Conservation (phyloP, 1,139 yeast species). For the Geotrichum histeridarum region DNA sequence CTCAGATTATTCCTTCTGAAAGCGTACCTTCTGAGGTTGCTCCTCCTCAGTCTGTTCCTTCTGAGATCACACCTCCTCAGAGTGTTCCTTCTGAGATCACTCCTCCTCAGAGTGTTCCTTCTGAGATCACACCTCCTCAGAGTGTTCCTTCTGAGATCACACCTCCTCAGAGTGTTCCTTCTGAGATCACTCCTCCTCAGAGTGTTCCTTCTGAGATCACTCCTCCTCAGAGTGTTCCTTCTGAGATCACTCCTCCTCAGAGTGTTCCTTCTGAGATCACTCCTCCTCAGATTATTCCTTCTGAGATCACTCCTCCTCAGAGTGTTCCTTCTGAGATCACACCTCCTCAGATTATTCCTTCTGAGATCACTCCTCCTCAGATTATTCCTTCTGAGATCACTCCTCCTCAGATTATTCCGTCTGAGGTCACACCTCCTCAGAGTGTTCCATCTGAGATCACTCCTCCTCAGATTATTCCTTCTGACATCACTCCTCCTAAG, state of each 20-base stretch:
- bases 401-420: neutral
- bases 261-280: too few relatives aligned
- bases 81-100: too few relatives aligned
- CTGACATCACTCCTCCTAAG: neutral
- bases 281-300: too few relatives aligned
- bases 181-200: neutral
- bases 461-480: neutral
- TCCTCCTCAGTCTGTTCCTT: neutral
- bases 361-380: neutral
- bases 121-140: neutral
- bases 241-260: too few relatives aligned
- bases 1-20: too few relatives aligned
- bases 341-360: neutral
- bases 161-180: neutral
- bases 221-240: too few relatives aligned
- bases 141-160: too few relatives aligned
- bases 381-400: neutral
- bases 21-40: neutral
- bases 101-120: too few relatives aligned
- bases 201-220: neutral
- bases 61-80: neutral
- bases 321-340: too few relatives aligned
- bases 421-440: neutral
- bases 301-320: too few relatives aligned
- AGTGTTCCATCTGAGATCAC: neutral